These are phyloP conservation scores for Starmerella powellii DNA, from an alignment of 805 yeast species.

Conservation along the genomic window DNA sequence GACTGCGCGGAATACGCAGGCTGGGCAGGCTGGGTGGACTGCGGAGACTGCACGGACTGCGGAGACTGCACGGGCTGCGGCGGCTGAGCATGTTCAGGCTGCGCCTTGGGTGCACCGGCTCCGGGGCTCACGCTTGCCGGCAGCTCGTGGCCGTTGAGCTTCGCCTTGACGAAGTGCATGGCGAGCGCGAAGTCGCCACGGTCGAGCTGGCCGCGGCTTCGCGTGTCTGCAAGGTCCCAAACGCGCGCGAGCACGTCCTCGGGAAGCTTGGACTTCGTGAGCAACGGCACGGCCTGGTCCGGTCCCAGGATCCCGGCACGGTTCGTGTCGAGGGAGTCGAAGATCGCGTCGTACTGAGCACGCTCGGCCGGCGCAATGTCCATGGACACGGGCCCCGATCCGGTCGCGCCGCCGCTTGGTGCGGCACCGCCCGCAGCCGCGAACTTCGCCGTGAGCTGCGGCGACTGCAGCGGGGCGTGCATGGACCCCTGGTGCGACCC, in stretches of 20 bases:
- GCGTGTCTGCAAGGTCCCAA: conserved; percentile 91
- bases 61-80: neutral
- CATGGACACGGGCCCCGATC: conserved; percentile 34
- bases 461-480: neutral
- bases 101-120: conserved; percentile 12
- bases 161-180: conserved; percentile 80
- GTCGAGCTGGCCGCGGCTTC: conserved; percentile 71
- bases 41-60: conserved; percentile 1
- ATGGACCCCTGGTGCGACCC: neutral
- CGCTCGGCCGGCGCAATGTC: conserved; percentile 52
- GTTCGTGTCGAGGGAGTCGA: conserved; percentile 61
- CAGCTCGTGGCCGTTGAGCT: conserved; percentile 60
- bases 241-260: conserved; percentile 77
- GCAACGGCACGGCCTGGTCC: conserved; percentile 72
- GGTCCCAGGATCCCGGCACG: conserved; percentile 56
- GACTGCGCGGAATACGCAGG: too few relatives aligned
- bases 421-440: neutral
- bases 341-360: conserved; percentile 67
- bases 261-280: conserved; percentile 73
- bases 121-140: conserved; percentile 40
- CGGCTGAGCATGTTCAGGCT: neutral
- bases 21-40: too few relatives aligned
- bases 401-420: neutral
- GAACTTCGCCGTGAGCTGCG: neutral
- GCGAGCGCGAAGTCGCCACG: conserved; percentile 83